phyloP scores from a whole-genome alignment of 208 protist genomes.

The Trypanosoma lewisi region DNA sequence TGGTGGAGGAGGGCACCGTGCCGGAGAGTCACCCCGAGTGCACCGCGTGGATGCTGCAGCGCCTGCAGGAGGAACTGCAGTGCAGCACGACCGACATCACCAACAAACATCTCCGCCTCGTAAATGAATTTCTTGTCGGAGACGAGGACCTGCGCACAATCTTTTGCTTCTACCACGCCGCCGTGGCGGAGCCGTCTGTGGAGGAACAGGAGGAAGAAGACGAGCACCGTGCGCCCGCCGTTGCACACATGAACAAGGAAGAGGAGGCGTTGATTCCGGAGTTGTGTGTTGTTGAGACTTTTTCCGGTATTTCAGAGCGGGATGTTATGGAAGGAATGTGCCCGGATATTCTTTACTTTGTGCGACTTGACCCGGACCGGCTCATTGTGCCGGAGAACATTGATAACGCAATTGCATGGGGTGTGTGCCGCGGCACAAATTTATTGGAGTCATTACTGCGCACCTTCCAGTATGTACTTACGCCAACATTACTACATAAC shows the following conservation, averaged over 20 bases:
- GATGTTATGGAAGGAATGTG: constrained; percentile 34
- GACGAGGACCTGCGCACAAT: constrained; percentile 67
- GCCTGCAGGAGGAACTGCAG: constrained; percentile 59
- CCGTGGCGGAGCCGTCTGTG: background rate
- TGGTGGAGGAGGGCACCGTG: constrained; percentile 15
- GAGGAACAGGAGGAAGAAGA: background rate
- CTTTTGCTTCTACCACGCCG: constrained; percentile 66
- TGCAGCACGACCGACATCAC: constrained; percentile 45
- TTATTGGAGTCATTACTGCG: constrained; percentile 90
- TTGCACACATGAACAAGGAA: background rate
- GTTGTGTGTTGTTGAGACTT: constrained; percentile 28
- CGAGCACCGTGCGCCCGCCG: too few relatives aligned
- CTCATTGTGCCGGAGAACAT: constrained; percentile 87
- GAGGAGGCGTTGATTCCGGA: background rate
- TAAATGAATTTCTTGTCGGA: constrained; percentile 86
- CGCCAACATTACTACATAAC: constrained; percentile 85
- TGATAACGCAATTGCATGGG: constrained; percentile 80
- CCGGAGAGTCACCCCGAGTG: constrained; percentile 82
- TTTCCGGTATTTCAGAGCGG: constrained; percentile 36
- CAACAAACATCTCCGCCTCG: constrained; percentile 42
- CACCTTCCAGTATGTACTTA: constrained; percentile 70
- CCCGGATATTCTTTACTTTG: constrained; percentile 71
- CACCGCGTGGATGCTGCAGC: constrained; percentile 67
- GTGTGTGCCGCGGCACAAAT: constrained; percentile 52
- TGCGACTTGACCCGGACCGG: constrained; percentile 74